A percentile compares a stretch with the other conserved stretches of the same genome.
phyloP scores from a whole-genome alignment of 306 rosid genomes.

The Sophora flavescens region DNA sequence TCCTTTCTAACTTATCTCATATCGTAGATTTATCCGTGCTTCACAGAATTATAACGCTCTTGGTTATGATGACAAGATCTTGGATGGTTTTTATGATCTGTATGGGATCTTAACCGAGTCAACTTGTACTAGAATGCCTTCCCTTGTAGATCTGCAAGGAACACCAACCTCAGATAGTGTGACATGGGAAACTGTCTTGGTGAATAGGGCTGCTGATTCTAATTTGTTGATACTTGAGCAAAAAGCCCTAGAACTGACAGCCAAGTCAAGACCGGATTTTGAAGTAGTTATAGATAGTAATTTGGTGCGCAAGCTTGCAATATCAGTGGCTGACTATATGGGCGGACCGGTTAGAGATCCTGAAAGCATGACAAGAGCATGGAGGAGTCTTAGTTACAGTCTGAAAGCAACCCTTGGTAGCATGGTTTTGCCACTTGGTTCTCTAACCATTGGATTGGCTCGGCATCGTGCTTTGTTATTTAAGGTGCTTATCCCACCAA shows the following conservation, averaged over 20 bases:
- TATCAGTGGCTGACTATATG: slow-evolving; percentile 89
- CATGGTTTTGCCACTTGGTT: slow-evolving; percentile 95
- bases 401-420: slow-evolving; percentile 92
- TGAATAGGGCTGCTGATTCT: slow-evolving; percentile 85
- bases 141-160: slow-evolving; percentile 94
- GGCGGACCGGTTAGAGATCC: slow-evolving; percentile 95
- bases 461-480: slow-evolving; percentile 98
- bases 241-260: slow-evolving; percentile 72
- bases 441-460: slow-evolving; percentile 89
- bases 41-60: slow-evolving; percentile 98
- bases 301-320: slow-evolving; percentile 81
- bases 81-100: slow-evolving; percentile 97
- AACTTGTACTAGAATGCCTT: slow-evolving; percentile 81
- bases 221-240: slow-evolving; percentile 87
- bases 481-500: slow-evolving; percentile 65
- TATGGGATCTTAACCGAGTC: slow-evolving; percentile 76
- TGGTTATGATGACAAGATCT: slow-evolving; percentile 91
- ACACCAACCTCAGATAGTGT: slow-evolving; percentile 72
- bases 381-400: slow-evolving; percentile 78
- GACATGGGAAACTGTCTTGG: slow-evolving; percentile 93
- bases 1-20: slow-evolving; percentile 84
- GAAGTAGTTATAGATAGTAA: slow-evolving; percentile 58
- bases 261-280: slow-evolving; percentile 62
- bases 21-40: slow-evolving; percentile 90
- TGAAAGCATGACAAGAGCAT: slow-evolving; percentile 73